Base-by-base conservation (phyloP, 106 monocot species). In the Alisma plantagoaquatica region DNA sequence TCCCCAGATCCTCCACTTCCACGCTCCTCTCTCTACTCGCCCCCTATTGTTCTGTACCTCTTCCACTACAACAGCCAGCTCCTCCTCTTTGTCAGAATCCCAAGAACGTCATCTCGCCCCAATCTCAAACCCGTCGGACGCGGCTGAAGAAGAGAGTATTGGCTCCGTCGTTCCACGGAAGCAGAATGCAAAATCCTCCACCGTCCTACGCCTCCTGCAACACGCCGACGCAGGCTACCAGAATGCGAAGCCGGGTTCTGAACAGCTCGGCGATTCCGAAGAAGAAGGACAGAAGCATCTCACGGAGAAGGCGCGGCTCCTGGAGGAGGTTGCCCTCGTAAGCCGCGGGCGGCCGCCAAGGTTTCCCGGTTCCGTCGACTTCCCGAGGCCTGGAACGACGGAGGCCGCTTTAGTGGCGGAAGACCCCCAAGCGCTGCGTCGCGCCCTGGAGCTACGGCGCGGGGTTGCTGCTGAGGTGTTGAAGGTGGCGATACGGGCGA, bases 281-380 rank as follows among this genome's bases (percentile, higher is more conserved):
- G 75, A 78, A 46, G 74, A 71, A 10, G n/a, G n/a, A n/a, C n/a
- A n/a, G n/a, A 70, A 71, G 11, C 55, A 71, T n/a, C 46, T 71
- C 22, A 53, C 31, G 27, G 29, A 59, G 8, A 68, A 63, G 61
- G 43, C 49, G 49, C 53, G 32, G 41, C 44, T 77, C 53, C 41
- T 72, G 18, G 74, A 83, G 43, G 94, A 84, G 55, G 43, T 57
- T 25, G 80, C 80, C 10, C 54, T 76, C 21, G 67, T 76, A 18
- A 25, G 35, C 6, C 58, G 63, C 2, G 51, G 58, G 33, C 46
- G 96, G 30, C 46, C 38, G 29, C 64, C 77, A 2, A 66, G 88
- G 43, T 96, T 96, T 55, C 96, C 96, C 3, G 96, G 89, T 23
- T 70, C 96, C 15, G 52, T 94, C 15, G 70, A 71, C 24, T 66